phyloP scores from a whole-genome alignment of 352 stramenopile species.

The Pythium aristosporum region DNA sequence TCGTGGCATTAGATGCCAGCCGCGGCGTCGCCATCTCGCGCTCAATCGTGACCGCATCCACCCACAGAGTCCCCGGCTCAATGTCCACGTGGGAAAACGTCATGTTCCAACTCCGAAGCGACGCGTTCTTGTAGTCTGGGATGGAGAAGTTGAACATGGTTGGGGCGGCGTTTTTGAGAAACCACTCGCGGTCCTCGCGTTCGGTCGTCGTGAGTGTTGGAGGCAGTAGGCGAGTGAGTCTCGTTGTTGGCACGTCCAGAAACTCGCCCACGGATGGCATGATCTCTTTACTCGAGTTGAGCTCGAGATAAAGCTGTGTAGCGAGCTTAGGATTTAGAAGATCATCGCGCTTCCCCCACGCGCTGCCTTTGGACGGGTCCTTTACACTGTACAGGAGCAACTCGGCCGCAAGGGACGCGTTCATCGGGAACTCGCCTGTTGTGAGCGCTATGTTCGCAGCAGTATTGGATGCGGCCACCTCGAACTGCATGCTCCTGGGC shows the following conservation, averaged over 20 bases:
- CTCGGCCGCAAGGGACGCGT: not conserved
- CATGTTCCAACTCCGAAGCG: not conserved
- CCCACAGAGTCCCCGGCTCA: not conserved
- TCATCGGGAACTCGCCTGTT: not conserved
- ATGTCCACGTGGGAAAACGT: not conserved
- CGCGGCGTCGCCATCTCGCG: not conserved
- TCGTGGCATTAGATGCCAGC: not conserved
- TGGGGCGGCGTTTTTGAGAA: not conserved
- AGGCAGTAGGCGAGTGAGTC: not conserved
- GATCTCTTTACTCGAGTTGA: no score
- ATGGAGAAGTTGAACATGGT: not conserved
- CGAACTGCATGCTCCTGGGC: not conserved
- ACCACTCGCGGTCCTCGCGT: not conserved
- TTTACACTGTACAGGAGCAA: not conserved
- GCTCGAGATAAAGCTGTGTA: no score
- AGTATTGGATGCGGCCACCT: not conserved
- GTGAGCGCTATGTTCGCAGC: not conserved
- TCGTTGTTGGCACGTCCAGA: not conserved
- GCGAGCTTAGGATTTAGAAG: no score
- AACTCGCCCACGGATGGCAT: no score
- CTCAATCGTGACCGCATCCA: constrained; percentile 6
- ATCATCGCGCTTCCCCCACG: not conserved
- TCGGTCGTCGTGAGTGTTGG: not conserved
- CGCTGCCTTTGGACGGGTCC: no score
- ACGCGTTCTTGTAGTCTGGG: not conserved